phyloP scores from a whole-genome alignment of 2,329 filamentous ascomycete species.

The Colletotrichum falcatum region DNA sequence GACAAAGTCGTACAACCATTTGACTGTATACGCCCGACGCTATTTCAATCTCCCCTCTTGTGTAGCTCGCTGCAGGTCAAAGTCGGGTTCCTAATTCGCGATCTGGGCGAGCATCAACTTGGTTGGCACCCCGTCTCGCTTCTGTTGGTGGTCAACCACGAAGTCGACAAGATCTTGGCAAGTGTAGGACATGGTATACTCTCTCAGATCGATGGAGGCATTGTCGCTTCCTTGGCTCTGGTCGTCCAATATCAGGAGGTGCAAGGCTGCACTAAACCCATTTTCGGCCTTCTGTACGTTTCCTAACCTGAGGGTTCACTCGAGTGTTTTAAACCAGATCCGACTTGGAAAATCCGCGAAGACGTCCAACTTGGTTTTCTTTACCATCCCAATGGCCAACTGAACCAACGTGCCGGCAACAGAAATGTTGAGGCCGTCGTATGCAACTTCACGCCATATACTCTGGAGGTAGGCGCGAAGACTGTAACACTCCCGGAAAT shows the following conservation, averaged over 20 bases:
- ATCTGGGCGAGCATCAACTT: conserved; percentile 56
- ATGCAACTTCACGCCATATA: conserved; percentile 58
- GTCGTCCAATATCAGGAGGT: not conserved
- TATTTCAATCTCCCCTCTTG: conserved; percentile 56
- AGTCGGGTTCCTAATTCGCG: conserved; percentile 55
- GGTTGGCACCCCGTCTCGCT: conserved; percentile 59
- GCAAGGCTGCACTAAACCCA: conserved; percentile 43
- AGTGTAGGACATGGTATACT: conserved; percentile 57
- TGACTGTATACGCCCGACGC: conserved; percentile 62
- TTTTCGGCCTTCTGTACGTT: conserved; percentile 49
- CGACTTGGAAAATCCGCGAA: conserved; percentile 60
- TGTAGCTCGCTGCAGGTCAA: conserved; percentile 53
- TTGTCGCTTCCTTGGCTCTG: conserved; percentile 40
- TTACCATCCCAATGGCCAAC: conserved; percentile 56
- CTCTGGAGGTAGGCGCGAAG: conserved; percentile 56
- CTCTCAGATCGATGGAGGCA: conserved; percentile 52
- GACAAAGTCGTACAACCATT: conserved; percentile 65
- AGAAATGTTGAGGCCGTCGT: conserved; percentile 57
- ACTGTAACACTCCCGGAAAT: conserved; percentile 52
- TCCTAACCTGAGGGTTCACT: conserved; percentile 55
- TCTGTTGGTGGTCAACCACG: conserved; percentile 58
- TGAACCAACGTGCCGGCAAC: conserved; percentile 58
- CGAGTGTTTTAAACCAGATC: conserved; percentile 57
- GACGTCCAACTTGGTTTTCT: conserved; percentile 52
- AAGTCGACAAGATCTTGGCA: conserved; percentile 60